These are phyloP conservation scores for Sugiyamaella americana DNA, from an alignment of 805 yeast genomes.

Conservation along the genomic window DNA sequence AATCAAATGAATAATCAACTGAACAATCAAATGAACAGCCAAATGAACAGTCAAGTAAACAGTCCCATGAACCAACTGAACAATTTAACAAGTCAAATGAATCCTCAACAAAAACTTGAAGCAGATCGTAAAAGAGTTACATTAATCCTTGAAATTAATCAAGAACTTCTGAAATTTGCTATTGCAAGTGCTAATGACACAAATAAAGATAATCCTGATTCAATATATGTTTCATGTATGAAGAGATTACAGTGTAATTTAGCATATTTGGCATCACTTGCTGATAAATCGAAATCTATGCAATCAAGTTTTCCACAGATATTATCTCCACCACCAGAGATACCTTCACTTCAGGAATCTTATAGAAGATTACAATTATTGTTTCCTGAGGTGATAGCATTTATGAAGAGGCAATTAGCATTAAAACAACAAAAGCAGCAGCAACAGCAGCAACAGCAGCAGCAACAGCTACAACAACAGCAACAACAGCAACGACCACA, in stretches of 20 bases:
- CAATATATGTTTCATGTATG: slow-evolving; percentile 26
- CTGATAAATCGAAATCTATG: slow-evolving; percentile 23
- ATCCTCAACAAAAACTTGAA: slow-evolving; percentile 15
- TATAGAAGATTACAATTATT: slow-evolving; percentile 29
- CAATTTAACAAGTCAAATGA: slow-evolving; percentile 2
- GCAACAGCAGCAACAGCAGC: slow-evolving; percentile 22
- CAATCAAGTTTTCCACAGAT: slow-evolving; percentile 28
- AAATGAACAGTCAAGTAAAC: background rate
- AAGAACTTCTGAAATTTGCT: slow-evolving; percentile 26
- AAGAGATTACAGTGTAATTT: slow-evolving; percentile 33
- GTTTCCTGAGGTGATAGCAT: slow-evolving; percentile 25
- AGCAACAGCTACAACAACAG: slow-evolving; percentile 19
- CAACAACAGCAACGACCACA: background rate
- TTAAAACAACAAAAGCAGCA: slow-evolving; percentile 22
- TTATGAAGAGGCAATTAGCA: slow-evolving; percentile 20
- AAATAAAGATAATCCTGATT: slow-evolving; percentile 16
- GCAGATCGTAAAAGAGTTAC: slow-evolving; percentile 26
- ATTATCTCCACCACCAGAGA: slow-evolving; percentile 27
- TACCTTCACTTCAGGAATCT: slow-evolving; percentile 29
- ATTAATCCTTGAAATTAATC: slow-evolving; percentile 29
- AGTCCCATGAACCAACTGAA: background rate
- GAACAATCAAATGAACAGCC: background rate
- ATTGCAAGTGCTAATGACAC: slow-evolving; percentile 13
- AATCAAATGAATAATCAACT: background rate
- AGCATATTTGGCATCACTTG: slow-evolving; percentile 30